phyloP scores from a whole-genome alignment of 2,329 filamentous ascomycete species.

The Nigrospora osmanthi region DNA sequence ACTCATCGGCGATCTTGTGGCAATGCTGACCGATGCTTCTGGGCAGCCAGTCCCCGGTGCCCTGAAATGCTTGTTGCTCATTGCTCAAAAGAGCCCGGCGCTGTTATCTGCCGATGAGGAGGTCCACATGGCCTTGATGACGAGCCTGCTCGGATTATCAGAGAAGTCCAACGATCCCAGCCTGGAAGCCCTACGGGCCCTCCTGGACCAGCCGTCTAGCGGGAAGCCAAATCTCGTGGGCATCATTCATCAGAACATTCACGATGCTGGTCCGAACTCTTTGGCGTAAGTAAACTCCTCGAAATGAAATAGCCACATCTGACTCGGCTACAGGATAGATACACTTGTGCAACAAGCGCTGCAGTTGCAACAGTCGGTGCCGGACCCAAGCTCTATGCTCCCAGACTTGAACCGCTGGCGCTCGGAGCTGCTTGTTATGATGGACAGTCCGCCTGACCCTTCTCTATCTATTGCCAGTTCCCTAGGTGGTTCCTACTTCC shows the following conservation, averaged over 20 bases:
- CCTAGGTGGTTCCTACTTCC: conserved; percentile 61
- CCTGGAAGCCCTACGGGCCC: conserved; percentile 31
- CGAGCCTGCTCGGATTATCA: conserved; percentile 43
- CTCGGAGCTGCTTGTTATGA: conserved; percentile 47
- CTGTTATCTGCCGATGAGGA: conserved; percentile 36
- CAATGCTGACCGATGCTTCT: conserved; percentile 9
- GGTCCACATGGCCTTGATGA: conserved; percentile 41
- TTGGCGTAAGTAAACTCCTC: conserved; percentile 33
- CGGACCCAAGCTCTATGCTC: conserved; percentile 37
- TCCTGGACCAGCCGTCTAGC: conserved; percentile 36
- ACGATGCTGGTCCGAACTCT: conserved; percentile 38
- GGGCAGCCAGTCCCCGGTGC: conserved; percentile 16
- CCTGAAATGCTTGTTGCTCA: conserved; percentile 38
- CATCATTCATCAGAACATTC: conserved; percentile 49
- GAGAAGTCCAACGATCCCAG: conserved; percentile 37
- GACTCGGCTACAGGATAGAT: conserved; percentile 29
- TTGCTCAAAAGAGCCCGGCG: conserved; percentile 35
- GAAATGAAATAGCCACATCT: background rate
- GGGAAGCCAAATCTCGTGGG: conserved; percentile 35
- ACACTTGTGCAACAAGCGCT: conserved; percentile 44
- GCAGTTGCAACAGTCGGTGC: conserved; percentile 26
- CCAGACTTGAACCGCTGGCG: conserved; percentile 61
- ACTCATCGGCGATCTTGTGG: conserved; percentile 24
- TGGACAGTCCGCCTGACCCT: conserved; percentile 43
- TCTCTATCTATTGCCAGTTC: conserved; percentile 68